These are phyloP conservation scores for Thozetella sp. DNA, from an alignment of 495 filamentous ascomycete species.

Conservation along the genomic window DNA sequence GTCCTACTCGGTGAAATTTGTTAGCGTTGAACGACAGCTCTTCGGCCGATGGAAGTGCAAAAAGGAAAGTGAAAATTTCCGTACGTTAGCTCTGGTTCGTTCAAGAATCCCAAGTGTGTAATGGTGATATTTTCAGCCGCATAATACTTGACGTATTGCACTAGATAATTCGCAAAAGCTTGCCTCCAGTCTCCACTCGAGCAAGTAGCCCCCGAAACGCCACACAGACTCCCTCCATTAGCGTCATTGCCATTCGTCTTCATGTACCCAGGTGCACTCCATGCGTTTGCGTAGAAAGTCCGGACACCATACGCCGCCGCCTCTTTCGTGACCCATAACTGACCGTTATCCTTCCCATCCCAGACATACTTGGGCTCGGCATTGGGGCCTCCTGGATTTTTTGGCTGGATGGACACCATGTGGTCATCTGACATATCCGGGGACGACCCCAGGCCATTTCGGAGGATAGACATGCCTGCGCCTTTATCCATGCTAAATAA, in stretches of 20 bases:
- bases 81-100: constrained; percentile 44
- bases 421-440: constrained; percentile 33
- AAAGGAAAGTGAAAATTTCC: constrained; percentile 4
- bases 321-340: constrained; percentile 51
- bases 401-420: constrained; percentile 46
- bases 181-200: constrained; percentile 56
- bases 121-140: constrained; percentile 43
- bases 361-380: constrained; percentile 37
- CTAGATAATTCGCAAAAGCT: constrained; percentile 57
- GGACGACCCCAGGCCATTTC: constrained; percentile 56
- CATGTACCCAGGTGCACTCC: constrained; percentile 59
- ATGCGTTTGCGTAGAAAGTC: constrained; percentile 57
- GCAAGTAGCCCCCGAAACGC: constrained; percentile 44
- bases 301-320: constrained; percentile 45
- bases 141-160: constrained; percentile 53
- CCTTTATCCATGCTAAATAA: constrained; percentile 48
- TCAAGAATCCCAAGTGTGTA: constrained; percentile 53
- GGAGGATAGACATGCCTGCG: constrained; percentile 53
- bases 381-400: constrained; percentile 35
- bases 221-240: constrained; percentile 55
- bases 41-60: background rate
- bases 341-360: constrained; percentile 45
- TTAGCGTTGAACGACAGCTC: too few species aligned
- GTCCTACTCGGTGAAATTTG: constrained; percentile 24
- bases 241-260: constrained; percentile 56